Evolutionary conservation across 2,329 filamentous ascomycete species (phyloP), one percentile per base, ranked within the genome.

Genomic region (Grosmannia clavigera): DNA sequence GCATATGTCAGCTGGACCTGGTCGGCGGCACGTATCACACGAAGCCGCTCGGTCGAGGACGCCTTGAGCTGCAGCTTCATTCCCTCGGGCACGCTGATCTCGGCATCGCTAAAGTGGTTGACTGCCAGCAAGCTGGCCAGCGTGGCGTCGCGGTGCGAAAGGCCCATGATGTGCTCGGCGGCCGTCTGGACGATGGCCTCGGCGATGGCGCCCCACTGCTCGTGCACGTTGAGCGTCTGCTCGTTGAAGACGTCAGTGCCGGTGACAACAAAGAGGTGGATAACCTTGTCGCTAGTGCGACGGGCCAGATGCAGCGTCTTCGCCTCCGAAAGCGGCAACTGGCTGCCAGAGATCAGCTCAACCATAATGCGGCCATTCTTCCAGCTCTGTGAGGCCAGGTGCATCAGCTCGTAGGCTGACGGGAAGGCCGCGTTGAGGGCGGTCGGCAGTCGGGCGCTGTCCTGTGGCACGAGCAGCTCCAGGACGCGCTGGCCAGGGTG

Each of bases 111-210:
- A 60, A 61, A 29, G 62, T 62, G 29, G 59, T 64, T 31, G 48
- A 35, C 25, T 1, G 51, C 59, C 25, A 60, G 55, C 33, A 60
- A 48, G 10, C 22, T 27, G 14, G 59, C 55, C 25, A 60, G 35
- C 22, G 33, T 25, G 14, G 66, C 61, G 55, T 68, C 59, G 43
- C 61, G 60, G 59, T 66, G 66, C 10, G 63, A 64, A 31, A 66
- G 48, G 25, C 62, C 64, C 25, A 66, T 50, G 29, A 59, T 54
- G 53, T 62, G 60, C 58, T 68, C 66, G 25, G 61, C 60, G 1
- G 63, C 64, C 31, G 63, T 61, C 33, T 65, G 62, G 1, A 68
- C 55, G 12, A 68, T 58, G 2, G 64, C 51, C 60, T 68, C 65
- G 4, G 66, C 65, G 48, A 64, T 59, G 58, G 65, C 61, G 29